Conservation (phyloP, 345 rosid genomes). For the Rhodamnia rubescens region DNA sequence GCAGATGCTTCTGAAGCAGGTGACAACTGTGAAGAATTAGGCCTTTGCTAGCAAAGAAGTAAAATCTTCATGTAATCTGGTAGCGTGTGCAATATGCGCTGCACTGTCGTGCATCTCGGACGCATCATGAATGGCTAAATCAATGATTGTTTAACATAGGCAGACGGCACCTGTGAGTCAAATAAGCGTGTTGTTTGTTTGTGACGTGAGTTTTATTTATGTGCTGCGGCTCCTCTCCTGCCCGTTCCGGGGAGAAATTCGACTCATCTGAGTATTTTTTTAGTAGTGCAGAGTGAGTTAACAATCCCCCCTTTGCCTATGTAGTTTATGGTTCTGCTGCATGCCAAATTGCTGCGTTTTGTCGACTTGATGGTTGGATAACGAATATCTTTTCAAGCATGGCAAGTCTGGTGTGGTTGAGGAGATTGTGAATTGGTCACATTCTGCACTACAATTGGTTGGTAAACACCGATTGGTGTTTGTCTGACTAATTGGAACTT, state of each 20-base stretch:
- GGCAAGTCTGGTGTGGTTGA: not conserved
- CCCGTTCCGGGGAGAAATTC: not conserved
- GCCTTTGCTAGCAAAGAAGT: not conserved
- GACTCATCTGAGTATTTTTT: not conserved
- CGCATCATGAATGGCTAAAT: not conserved
- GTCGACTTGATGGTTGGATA: not conserved
- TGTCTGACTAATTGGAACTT: not conserved
- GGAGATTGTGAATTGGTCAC: not conserved
- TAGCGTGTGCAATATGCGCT: not conserved
- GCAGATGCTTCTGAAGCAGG: conserved; percentile 80
- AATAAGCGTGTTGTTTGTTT: not conserved
- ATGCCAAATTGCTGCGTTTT: not conserved
- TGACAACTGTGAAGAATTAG: conserved; percentile 74
- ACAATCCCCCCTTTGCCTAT: not conserved
- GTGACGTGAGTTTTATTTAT: not conserved
- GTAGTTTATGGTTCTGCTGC: not conserved
- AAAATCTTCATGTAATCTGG: not conserved
- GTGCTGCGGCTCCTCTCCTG: not conserved
- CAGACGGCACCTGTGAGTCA: not conserved
- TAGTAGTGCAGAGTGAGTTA: not conserved
- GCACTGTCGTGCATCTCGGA: not conserved
- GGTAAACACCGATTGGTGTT: not conserved
- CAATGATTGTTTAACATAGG: not conserved
- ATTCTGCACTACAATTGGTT: not conserved
- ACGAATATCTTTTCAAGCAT: not conserved